Conservation (phyloP, 768 basidiomycete species). For the Phanerochaete sordida region DNA sequence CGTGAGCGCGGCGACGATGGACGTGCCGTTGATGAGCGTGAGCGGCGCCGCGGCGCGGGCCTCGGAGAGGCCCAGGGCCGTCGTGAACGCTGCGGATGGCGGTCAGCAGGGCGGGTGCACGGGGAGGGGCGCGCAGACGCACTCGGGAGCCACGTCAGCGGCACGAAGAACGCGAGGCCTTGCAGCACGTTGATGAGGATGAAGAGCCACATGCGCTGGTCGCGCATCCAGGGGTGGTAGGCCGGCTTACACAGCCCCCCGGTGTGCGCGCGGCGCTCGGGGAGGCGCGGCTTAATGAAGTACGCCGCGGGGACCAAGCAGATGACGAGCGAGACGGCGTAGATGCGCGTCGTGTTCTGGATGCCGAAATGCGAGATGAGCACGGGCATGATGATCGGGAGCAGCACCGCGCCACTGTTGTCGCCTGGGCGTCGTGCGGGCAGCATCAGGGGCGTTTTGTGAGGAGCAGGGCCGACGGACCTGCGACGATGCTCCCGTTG, state of each 20-base stretch:
- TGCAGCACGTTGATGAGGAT: conserved; percentile 21
- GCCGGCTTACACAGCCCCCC: conserved; percentile 8
- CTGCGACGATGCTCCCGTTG: conserved; percentile 29
- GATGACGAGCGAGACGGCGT: conserved; percentile 20
- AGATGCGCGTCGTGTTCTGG: conserved; percentile 20
- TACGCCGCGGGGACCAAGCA: conserved; percentile 24
- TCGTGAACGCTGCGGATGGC: conserved; percentile 21
- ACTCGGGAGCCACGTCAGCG: conserved; percentile 25
- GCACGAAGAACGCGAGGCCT: conserved; percentile 23
- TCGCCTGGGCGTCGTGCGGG: conserved; percentile 7
- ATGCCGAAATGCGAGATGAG: conserved; percentile 23
- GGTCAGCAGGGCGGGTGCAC: no score
- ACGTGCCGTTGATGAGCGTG: conserved; percentile 18
- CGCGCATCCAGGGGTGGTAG: conserved; percentile 20
- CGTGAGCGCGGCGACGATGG: conserved; percentile 13
- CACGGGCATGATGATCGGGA: conserved; percentile 25
- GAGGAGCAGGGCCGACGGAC: neutral
- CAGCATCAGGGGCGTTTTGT: neutral
- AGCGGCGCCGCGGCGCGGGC: conserved; percentile 16
- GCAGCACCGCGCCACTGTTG: conserved; percentile 22
- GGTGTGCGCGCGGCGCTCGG: no score
- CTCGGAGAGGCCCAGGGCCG: conserved; percentile 7
- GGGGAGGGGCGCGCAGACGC: no score
- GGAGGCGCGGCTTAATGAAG: conserved; percentile 27
- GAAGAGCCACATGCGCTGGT: conserved; percentile 23